Evolutionary conservation across 1,139 yeast genomes (phyloP).

Genomic region (Groenewaldozyma auringiensis): DNA sequence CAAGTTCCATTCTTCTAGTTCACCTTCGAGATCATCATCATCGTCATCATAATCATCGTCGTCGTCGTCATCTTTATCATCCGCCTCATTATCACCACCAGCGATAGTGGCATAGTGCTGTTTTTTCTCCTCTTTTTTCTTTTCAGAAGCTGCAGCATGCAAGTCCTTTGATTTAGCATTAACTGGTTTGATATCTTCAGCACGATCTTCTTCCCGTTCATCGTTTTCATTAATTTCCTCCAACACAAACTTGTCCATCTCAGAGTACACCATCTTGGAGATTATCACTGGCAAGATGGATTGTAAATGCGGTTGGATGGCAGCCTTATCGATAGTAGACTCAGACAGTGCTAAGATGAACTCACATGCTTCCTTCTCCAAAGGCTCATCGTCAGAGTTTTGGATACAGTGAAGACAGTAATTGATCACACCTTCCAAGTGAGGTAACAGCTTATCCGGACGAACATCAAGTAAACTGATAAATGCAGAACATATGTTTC

Average conservation of each 20-base stretch:
- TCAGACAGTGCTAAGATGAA: constrained; percentile 74
- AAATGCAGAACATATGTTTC: constrained; percentile 73
- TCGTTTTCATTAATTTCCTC: constrained; percentile 54
- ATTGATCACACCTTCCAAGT: constrained; percentile 74
- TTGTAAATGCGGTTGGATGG: constrained; percentile 43
- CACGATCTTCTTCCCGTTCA: constrained; percentile 73
- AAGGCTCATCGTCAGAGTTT: constrained; percentile 52
- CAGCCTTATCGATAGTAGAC: constrained; percentile 37
- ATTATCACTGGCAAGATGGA: constrained; percentile 67
- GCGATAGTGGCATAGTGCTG: constrained; percentile 11
- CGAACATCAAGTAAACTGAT: constrained; percentile 64
- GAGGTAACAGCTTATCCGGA: constrained; percentile 75
- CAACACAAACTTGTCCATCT: constrained; percentile 65
- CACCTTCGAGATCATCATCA: constrained; percentile 57
- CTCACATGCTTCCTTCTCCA: constrained; percentile 89
- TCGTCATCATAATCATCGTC: constrained; percentile 53
- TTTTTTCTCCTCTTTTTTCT: constrained; percentile 17
- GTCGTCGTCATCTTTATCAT: constrained; percentile 38
- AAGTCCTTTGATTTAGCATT: constrained; percentile 61
- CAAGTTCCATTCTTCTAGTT: constrained; percentile 74
- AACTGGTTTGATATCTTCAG: constrained; percentile 79
- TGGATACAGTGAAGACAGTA: constrained; percentile 78
- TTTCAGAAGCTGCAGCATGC: constrained; percentile 38
- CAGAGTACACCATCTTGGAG: constrained; percentile 80
- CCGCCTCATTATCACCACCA: constrained; percentile 25